These are phyloP conservation scores for Plantago rigida DNA, from an alignment of 305 asterid genomes.

Conservation along the genomic window DNA sequence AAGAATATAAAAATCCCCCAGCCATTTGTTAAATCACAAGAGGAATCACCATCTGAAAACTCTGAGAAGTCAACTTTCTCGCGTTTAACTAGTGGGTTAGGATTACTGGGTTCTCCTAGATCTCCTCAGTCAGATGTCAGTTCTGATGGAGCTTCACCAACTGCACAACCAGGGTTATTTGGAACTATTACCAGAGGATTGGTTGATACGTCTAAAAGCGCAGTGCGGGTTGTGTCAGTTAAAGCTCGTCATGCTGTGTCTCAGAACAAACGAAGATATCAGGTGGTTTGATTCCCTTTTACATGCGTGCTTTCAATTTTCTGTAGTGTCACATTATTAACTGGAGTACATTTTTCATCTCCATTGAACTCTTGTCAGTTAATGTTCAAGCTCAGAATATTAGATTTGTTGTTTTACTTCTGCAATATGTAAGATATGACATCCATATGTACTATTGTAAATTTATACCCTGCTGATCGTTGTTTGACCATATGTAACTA, in stretches of 20 bases:
- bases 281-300: constrained; percentile 39
- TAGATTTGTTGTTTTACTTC: no score
- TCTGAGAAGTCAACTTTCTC: constrained; percentile 60
- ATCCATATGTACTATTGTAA: no score
- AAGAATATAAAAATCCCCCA: constrained; percentile 74
- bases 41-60: constrained; percentile 54
- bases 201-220: constrained; percentile 84
- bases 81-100: constrained; percentile 77
- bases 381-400: neutral
- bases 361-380: neutral
- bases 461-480: no score
- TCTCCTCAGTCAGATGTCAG: constrained; percentile 58
- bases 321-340: neutral
- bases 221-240: constrained; percentile 91
- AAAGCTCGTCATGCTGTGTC: constrained; percentile 97
- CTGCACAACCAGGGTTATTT: constrained; percentile 55
- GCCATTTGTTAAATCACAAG: constrained; percentile 67
- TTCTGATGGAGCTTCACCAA: constrained; percentile 50
- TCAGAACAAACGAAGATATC: constrained; percentile 95
- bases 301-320: constrained; percentile 9
- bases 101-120: constrained; percentile 65
- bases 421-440: no score
- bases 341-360: neutral
- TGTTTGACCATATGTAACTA: no score
- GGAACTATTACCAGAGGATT: constrained; percentile 86